phyloP scores from a whole-genome alignment of 257 asterid species.

The Solanum medicagineum region DNA sequence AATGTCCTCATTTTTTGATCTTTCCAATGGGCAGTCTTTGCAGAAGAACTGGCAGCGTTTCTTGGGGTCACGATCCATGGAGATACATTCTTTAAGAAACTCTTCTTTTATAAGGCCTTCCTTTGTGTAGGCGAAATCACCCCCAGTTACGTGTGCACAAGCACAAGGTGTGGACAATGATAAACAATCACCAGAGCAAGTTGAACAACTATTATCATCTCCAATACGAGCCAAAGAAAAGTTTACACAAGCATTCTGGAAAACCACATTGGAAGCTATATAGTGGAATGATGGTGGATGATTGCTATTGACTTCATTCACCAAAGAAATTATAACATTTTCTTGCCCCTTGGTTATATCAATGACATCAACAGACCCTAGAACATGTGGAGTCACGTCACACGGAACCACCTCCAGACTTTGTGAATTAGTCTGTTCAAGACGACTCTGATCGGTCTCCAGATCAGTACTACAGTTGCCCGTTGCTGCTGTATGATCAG shows the following conservation, averaged over 20 bases:
- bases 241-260: conserved; percentile 58
- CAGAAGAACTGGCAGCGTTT: conserved; percentile 56
- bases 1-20: conserved; percentile 44
- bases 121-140: conserved; percentile 71
- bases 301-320: conserved; percentile 52
- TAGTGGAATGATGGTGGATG: conserved; percentile 59
- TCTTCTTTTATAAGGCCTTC: conserved; percentile 78
- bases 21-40: conserved; percentile 76
- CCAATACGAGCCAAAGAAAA: conserved; percentile 66
- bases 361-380: conserved; percentile 21
- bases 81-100: conserved; percentile 56
- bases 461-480: conserved; percentile 14
- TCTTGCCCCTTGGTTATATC: conserved; percentile 90
- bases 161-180: conserved; percentile 54
- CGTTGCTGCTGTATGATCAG: conserved; percentile 11
- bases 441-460: conserved; percentile 13
- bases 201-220: conserved; percentile 45
- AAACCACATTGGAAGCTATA: conserved; percentile 60
- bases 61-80: conserved; percentile 68
- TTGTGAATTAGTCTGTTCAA: conserved; percentile 18
- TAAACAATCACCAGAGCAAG: conserved; percentile 73
- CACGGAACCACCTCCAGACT: conserved; percentile 28
- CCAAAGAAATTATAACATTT: conserved; percentile 42
- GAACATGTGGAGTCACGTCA: conserved; percentile 22
- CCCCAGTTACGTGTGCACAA: conserved; percentile 63